phyloP scores from a whole-genome alignment of 2,329 filamentous ascomycete genomes.

The Aureobasidium musti region DNA sequence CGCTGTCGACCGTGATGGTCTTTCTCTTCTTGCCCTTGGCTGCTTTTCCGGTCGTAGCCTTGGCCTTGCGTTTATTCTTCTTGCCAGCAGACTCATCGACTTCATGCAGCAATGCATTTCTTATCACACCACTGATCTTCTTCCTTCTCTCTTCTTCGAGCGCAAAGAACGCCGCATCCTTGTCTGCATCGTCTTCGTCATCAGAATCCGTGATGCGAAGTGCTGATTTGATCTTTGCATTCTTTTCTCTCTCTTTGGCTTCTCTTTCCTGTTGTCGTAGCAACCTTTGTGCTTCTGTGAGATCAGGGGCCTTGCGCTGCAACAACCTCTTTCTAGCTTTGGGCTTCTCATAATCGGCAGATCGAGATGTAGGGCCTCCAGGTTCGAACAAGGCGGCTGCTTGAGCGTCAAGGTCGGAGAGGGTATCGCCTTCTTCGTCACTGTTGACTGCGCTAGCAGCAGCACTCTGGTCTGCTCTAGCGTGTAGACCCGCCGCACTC shows the following conservation, averaged over 20 bases:
- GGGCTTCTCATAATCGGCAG: conserved; percentile 48
- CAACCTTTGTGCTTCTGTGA: conserved; percentile 62
- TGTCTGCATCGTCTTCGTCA: conserved; percentile 82
- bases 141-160: conserved; percentile 69
- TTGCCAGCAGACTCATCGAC: conserved; percentile 39
- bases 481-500: conserved; percentile 45
- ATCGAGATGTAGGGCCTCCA: conserved; percentile 61
- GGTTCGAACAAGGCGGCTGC: conserved; percentile 63
- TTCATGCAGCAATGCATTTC: conserved; percentile 50
- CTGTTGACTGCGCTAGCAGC: conserved; percentile 23
- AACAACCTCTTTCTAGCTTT: conserved; percentile 62
- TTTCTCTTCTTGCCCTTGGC: conserved; percentile 34
- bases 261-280: conserved; percentile 63
- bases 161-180: conserved; percentile 73
- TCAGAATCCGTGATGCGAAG: conserved; percentile 81
- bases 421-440: conserved; percentile 29
- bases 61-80: conserved; percentile 35
- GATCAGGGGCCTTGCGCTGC: conserved; percentile 52
- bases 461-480: conserved; percentile 19
- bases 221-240: conserved; percentile 78
- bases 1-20: conserved; percentile 30
- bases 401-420: conserved; percentile 44
- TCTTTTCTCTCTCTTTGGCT: conserved; percentile 73
- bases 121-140: conserved; percentile 54
- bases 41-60: conserved; percentile 22